These are phyloP conservation scores for Aeminium ludgeri DNA, from an alignment of 495 filamentous ascomycete species.

Conservation along the genomic window DNA sequence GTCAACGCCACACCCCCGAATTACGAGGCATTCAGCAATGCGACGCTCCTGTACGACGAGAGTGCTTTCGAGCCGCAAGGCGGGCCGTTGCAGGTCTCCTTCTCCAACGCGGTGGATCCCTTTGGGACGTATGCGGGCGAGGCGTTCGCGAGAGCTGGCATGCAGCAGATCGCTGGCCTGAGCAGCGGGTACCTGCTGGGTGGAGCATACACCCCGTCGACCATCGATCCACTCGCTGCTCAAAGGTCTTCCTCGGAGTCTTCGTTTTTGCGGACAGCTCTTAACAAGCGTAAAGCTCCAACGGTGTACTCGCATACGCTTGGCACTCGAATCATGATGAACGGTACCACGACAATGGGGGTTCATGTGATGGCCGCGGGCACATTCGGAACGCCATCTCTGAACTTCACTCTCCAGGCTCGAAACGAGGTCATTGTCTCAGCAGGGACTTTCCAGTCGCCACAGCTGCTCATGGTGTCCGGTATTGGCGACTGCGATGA, in stretches of 20 bases:
- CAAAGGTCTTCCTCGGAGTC: constrained; percentile 28
- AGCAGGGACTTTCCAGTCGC: constrained; percentile 27
- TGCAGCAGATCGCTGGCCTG: constrained; percentile 18
- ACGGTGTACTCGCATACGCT: constrained; percentile 26
- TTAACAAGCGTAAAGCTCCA: constrained; percentile 15
- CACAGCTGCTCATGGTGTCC: constrained; percentile 18
- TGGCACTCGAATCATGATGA: constrained; percentile 31
- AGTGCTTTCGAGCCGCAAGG: constrained; percentile 21
- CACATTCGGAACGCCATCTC: constrained; percentile 2
- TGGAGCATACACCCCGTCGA: constrained; percentile 17
- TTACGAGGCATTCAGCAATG: constrained; percentile 21
- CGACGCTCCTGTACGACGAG: constrained; percentile 29
- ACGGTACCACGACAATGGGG: constrained; percentile 31
- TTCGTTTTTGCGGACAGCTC: constrained; percentile 24
- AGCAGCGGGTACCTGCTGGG: constrained; percentile 23
- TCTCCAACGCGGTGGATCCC: constrained; percentile 31
- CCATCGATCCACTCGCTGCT: constrained; percentile 23
- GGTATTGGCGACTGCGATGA: constrained; percentile 14
- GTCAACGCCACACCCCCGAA: constrained; percentile 36
- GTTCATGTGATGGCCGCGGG: constrained; percentile 27
- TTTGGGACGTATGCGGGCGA: constrained; percentile 27
- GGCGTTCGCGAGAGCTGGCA: constrained; percentile 26
- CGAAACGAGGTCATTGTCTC: constrained; percentile 40
- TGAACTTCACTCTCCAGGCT: constrained; percentile 29
- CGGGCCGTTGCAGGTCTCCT: constrained; percentile 36